Conservation (phyloP, 768 basidiomycete species). For the Vishniacozyma victoriae region DNA sequence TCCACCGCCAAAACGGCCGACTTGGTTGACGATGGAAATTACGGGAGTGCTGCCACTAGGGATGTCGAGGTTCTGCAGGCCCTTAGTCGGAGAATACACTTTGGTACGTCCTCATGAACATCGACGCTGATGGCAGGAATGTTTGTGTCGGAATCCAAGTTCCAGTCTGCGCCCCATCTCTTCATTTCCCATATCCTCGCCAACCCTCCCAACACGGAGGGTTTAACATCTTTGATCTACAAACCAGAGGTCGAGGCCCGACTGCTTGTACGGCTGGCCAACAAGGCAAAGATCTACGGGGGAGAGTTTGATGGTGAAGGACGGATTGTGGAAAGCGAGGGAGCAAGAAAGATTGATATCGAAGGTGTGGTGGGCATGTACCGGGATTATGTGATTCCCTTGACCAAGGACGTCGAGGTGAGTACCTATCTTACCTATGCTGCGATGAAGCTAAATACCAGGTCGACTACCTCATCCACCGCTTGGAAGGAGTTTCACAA, state of each 20-base stretch:
- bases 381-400: constrained; percentile 88
- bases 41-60: constrained; percentile 88
- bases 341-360: constrained; percentile 69
- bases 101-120: constrained; percentile 58
- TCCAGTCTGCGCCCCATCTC: constrained; percentile 70
- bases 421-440: constrained; percentile 13
- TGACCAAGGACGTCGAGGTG: constrained; percentile 98
- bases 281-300: constrained; percentile 72
- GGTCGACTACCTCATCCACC: constrained; percentile 91
- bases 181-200: constrained; percentile 88
- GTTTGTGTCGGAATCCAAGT: constrained; percentile 98
- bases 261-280: constrained; percentile 72
- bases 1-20: constrained; percentile 54
- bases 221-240: constrained; percentile 82
- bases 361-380: constrained; percentile 90
- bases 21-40: constrained; percentile 84
- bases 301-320: constrained; percentile 62
- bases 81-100: constrained; percentile 97
- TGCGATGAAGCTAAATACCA: constrained; percentile 42
- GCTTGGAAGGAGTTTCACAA: constrained; percentile 76
- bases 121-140: constrained; percentile 60
- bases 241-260: constrained; percentile 91
- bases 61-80: constrained; percentile 96
- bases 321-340: constrained; percentile 36
- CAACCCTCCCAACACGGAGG: constrained; percentile 59